Percentiles rank a stretch among this genome's conserved stretches.
Evolutionary conservation across 2,329 filamentous ascomycete genomes (phyloP).

Genomic region (Dryadomyces sulphureus): DNA sequence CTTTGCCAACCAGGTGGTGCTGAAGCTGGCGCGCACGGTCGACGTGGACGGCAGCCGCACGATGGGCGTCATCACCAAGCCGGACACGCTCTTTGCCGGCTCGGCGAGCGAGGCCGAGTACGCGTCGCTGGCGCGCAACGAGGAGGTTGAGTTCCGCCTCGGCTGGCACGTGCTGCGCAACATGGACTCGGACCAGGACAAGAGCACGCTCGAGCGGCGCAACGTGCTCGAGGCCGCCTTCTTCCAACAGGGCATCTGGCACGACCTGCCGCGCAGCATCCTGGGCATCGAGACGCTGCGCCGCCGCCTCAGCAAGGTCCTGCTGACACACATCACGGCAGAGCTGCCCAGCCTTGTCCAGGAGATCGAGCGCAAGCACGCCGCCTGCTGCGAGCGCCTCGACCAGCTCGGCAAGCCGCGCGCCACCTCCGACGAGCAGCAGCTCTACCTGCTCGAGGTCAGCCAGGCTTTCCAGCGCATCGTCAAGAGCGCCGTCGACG

Average conservation of each 20-base stretch:
- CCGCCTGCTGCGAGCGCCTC: conserved; percentile 2
- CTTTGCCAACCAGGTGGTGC: conserved; percentile 42
- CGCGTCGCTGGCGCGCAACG: conserved; percentile 27
- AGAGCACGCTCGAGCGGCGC: conserved; percentile 18
- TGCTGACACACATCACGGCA: conserved; percentile 29
- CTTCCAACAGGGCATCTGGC: conserved; percentile 20
- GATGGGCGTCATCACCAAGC: conserved; percentile 43
- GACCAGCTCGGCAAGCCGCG: not conserved
- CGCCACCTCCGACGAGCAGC: conserved; percentile 8
- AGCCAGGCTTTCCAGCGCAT: conserved; percentile 13
- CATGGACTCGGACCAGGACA: conserved; percentile 22
- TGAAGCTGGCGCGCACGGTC: conserved; percentile 28
- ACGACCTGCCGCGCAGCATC: conserved; percentile 21
- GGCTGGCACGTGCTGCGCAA: conserved; percentile 41
- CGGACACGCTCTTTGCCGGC: conserved; percentile 23
- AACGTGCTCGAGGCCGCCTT: conserved; percentile 26
- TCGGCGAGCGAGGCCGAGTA: conserved; percentile 26
- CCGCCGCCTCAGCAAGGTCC: conserved; percentile 32
- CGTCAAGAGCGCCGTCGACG: conserved; percentile 15
- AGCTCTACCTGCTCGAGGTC: conserved; percentile 14
- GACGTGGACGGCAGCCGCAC: conserved; percentile 25
- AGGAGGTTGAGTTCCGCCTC: conserved; percentile 29
- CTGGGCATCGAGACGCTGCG: conserved; percentile 34
- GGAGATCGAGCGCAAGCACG: not conserved
- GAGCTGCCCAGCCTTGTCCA: conserved; percentile 23